Conservation (phyloP, 257 asterid genomes). For the Fraxinus excelsior region DNA sequence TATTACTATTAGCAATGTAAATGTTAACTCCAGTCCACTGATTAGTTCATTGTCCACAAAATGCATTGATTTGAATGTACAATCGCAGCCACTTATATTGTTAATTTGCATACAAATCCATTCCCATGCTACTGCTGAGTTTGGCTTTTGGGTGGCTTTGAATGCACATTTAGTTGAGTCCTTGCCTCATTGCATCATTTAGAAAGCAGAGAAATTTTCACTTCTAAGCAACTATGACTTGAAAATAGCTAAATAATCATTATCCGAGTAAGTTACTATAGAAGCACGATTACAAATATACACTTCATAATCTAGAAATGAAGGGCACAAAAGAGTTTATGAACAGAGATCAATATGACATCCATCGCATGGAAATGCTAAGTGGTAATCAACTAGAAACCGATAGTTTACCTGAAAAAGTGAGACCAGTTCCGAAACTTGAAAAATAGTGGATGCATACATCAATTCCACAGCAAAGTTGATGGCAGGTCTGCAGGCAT, state of each 20-base stretch:
- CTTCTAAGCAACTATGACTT: background rate
- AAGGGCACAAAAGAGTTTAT: background rate
- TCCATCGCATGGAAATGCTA: background rate
- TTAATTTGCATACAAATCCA: too few relatives aligned
- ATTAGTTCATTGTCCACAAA: too few relatives aligned
- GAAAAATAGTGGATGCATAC: conserved; percentile 65
- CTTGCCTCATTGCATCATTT: background rate
- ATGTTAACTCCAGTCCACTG: background rate
- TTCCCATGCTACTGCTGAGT: too few relatives aligned
- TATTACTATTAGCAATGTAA: background rate
- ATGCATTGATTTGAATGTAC: too few relatives aligned
- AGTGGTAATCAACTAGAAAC: background rate
- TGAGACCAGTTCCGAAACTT: conserved; percentile 63
- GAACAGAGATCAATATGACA: background rate
- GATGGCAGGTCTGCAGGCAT: conserved; percentile 65
- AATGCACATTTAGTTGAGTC: background rate
- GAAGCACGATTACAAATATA: background rate
- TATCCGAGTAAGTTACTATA: background rate
- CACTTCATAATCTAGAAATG: background rate
- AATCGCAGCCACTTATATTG: too few relatives aligned
- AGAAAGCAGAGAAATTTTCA: background rate
- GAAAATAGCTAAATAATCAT: conserved; percentile 1
- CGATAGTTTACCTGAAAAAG: conserved; percentile 54
- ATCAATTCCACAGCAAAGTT: conserved; percentile 60
- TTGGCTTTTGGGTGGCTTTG: too few relatives aligned